Base-by-base conservation (phyloP, 441 rosid genomes). In the Jatropha multifida region DNA sequence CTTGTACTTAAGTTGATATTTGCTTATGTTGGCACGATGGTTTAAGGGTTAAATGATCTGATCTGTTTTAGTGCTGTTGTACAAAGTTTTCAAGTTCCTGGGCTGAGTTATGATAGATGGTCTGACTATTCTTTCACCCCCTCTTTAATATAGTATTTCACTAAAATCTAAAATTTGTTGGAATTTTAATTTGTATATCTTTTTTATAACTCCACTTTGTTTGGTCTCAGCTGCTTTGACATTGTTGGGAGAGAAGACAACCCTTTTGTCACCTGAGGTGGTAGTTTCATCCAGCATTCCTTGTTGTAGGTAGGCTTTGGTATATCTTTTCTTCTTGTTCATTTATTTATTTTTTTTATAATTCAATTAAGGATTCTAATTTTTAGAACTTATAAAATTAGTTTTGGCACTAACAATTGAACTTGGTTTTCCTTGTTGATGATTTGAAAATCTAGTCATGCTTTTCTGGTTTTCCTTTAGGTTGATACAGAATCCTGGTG, bases 401-500 rank as follows among this genome's bases (percentile, higher is more conserved):
- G 71, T 9, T 64, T 75, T 18, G 26, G 55, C 18, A 27, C 51
- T 65, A 69, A 72, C 52, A 63, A 63, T 42, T 62, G 49, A 40
- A 74, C 41, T 74, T 64, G 38, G 42, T 74, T 55, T 65, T 42
- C 58, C 74, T 38, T 69, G 65, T 64, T 75, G 78, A 69, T 63
- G 65, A 69, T 63, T 80, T 80, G 77, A 73, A 80, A 41, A 73
- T 83, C 55, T 79, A 60, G 77, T 84, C 71, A 67, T 74, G 79
- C 76, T 62, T 74, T 79, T 81, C 71, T 78, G 78, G 75, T 85
- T 80, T 79, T 75, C 82, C 67, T 81, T 80, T 80, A 97, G 99
- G 96, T 91, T 97, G 84, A 82, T 94, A 79, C 99, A 94, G 85
- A 86, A 90, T 86, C 98, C 98, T 73, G 99, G 99, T 85, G 98